A percentile compares a stretch with the other conserved stretches of the same genome.
Evolutionary conservation across 768 basidiomycete genomes (phyloP).

Genomic region (Gyrodon lividus): DNA sequence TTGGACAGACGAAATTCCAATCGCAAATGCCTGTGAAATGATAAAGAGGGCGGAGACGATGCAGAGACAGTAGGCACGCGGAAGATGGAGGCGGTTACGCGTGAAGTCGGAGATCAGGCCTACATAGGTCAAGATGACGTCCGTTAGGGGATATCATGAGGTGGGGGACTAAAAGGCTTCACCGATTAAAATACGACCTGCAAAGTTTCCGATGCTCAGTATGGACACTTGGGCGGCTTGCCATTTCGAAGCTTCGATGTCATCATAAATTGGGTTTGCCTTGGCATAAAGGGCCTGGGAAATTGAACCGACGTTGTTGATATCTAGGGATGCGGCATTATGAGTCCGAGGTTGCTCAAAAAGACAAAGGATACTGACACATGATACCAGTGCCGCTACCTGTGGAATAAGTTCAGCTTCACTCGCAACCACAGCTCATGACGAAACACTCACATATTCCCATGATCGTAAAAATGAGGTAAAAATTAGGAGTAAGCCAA

Average conservation of each 20-base stretch:
- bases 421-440: background rate
- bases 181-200: slow-evolving; percentile 79
- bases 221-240: slow-evolving; percentile 85
- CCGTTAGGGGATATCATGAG: background rate
- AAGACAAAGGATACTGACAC: slow-evolving; percentile 45
- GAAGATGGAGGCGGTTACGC: slow-evolving; percentile 54
- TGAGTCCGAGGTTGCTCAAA: background rate
- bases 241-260: slow-evolving; percentile 64
- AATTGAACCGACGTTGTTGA: slow-evolving; percentile 86
- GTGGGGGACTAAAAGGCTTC: background rate
- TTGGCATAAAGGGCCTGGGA: slow-evolving; percentile 66
- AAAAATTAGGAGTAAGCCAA: slow-evolving; percentile 57
- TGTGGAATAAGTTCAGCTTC: slow-evolving; percentile 21
- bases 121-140: slow-evolving; percentile 18
- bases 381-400: slow-evolving; percentile 76
- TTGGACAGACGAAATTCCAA: slow-evolving; percentile 52
- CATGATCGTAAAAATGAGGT: slow-evolving; percentile 56
- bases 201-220: slow-evolving; percentile 78
- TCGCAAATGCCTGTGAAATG: slow-evolving; percentile 64
- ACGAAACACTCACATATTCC: slow-evolving; percentile 47
- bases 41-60: slow-evolving; percentile 69
- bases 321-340: slow-evolving; percentile 43
- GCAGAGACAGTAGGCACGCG: slow-evolving; percentile 68
- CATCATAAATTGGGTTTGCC: slow-evolving; percentile 60
- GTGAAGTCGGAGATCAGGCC: slow-evolving; percentile 69